phyloP scores from a whole-genome alignment of 2,329 filamentous ascomycete species.

The Achaetomium macrosporum region DNA sequence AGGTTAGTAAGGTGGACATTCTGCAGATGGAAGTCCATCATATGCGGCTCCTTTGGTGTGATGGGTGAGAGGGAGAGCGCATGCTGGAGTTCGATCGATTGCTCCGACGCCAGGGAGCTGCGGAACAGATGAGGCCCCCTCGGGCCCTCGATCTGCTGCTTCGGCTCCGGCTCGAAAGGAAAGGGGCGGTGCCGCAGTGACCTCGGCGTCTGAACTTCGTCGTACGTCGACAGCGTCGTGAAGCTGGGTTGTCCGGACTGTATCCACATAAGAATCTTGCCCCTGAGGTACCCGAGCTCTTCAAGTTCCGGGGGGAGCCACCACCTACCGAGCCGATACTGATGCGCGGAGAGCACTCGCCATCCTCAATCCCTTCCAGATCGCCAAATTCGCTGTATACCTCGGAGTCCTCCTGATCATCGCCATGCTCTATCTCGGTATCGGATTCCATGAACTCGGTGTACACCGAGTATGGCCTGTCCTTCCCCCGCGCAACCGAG shows the following conservation, averaged over 20 bases:
- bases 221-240: constrained; percentile 81
- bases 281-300: background rate
- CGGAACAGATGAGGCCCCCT: constrained; percentile 83
- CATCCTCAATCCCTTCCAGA: constrained; percentile 44
- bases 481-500: constrained; percentile 45
- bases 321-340: constrained; percentile 69
- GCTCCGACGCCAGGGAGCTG: constrained; percentile 55
- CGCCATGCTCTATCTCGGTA: constrained; percentile 62
- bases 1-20: constrained; percentile 35
- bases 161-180: constrained; percentile 54
- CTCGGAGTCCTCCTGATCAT: constrained; percentile 62
- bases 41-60: constrained; percentile 53
- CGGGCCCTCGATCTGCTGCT: constrained; percentile 66
- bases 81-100: constrained; percentile 43
- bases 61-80: constrained; percentile 67
- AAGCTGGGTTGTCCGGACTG: constrained; percentile 66
- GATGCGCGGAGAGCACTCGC: constrained; percentile 55
- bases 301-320: constrained; percentile 13
- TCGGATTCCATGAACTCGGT: constrained; percentile 78
- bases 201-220: constrained; percentile 73
- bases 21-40: constrained; percentile 34
- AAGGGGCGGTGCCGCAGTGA: constrained; percentile 57
- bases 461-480: constrained; percentile 61
- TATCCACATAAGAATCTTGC: constrained; percentile 16
- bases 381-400: constrained; percentile 55